Evolutionary conservation across 495 filamentous ascomycete genomes (phyloP).

Genomic region (Bombardia bombarda): DNA sequence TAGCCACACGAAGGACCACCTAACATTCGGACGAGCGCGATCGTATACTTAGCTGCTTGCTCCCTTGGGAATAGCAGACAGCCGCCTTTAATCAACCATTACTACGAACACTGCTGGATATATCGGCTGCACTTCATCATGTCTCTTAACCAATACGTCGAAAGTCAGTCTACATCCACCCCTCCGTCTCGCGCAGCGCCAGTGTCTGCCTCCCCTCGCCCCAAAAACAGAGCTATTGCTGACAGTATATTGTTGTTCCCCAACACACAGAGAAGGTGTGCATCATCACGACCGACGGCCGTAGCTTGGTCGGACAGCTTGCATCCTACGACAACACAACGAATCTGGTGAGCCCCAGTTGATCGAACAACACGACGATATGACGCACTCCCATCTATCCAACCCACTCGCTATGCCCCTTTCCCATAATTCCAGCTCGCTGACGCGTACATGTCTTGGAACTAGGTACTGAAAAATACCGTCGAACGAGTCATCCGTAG

Average conservation of each 20-base stretch:
- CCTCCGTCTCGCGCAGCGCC: not conserved
- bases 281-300: constrained; percentile 87
- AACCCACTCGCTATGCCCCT: no score
- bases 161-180: constrained; percentile 1
- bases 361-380: no score
- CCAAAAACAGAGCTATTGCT: not conserved
- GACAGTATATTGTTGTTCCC: constrained; percentile 16
- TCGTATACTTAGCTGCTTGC: no score
- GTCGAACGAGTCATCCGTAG: constrained; percentile 85
- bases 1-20: no score
- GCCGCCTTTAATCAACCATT: no score
- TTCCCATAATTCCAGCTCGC: no score
- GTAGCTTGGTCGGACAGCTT: constrained; percentile 76
- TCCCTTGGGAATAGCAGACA: no score
- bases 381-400: no score
- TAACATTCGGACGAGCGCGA: no score
- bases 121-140: no score
- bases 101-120: no score
- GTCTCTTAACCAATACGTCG: constrained; percentile 8
- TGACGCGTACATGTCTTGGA: no score
- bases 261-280: constrained; percentile 68
- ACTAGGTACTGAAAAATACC: constrained; percentile 64
- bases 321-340: constrained; percentile 86
- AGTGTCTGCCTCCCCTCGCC: not conserved
- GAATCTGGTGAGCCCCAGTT: constrained; percentile 54